phyloP scores from a whole-genome alignment of 805 yeast species.

The Brettanomyces bruxellensis region DNA sequence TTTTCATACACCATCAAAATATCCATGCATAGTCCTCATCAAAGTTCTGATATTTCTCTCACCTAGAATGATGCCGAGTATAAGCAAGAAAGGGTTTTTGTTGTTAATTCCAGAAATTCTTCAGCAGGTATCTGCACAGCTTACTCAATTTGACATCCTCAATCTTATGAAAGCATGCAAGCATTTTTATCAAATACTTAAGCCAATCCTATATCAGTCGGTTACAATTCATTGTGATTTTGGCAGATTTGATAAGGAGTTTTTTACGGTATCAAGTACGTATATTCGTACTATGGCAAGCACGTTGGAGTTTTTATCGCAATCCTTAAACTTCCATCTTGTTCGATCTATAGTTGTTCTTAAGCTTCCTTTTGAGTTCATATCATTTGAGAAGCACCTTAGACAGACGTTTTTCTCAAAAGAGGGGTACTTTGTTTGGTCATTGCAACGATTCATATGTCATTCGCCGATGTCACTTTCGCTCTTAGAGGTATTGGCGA shows the following conservation, averaged over 20 bases:
- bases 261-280: slow-evolving; percentile 1
- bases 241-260: slow-evolving; percentile 20
- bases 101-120: slow-evolving; percentile 16
- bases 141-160: slow-evolving; percentile 19
- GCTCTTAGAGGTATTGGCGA: background rate
- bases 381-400: slow-evolving; percentile 17
- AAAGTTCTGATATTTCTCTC: background rate
- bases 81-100: too few relatives aligned
- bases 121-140: slow-evolving; percentile 6
- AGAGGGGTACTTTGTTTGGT: background rate
- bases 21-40: too few relatives aligned
- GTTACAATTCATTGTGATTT: slow-evolving; percentile 17
- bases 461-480: background rate
- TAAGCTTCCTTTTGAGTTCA: slow-evolving; percentile 18
- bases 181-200: slow-evolving; percentile 5
- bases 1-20: too few relatives aligned
- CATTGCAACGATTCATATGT: background rate
- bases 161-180: slow-evolving; percentile 7
- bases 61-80: too few relatives aligned
- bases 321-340: slow-evolving; percentile 4
- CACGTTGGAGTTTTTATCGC: slow-evolving; percentile 5
- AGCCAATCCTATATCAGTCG: slow-evolving; percentile 9
- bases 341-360: slow-evolving; percentile 10
- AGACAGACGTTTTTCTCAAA: background rate
- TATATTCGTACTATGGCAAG: slow-evolving; percentile 8